These are phyloP conservation scores for Ganoderma meredithae DNA, from an alignment of 1,284 basidiomycete genomes.

Conservation along the genomic window DNA sequence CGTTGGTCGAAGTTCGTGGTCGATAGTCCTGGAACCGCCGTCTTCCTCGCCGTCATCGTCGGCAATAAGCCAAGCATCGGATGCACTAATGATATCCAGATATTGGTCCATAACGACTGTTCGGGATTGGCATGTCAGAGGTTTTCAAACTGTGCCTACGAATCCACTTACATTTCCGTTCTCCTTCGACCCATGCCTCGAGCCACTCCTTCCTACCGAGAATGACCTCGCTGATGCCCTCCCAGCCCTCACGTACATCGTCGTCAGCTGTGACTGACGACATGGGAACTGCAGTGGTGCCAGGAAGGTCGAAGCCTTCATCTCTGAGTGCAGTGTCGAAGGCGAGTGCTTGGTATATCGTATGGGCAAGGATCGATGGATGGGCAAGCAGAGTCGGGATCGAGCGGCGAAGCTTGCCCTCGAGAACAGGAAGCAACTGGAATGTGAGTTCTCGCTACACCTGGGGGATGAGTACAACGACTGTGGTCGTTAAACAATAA, in stretches of 20 bases:
- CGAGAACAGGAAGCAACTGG: conserved; percentile 74
- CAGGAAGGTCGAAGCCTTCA: conserved; percentile 71
- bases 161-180: conserved; percentile 77
- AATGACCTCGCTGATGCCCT: conserved; percentile 83
- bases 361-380: conserved; percentile 92
- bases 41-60: conserved; percentile 67
- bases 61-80: conserved; percentile 90
- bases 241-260: conserved; percentile 56
- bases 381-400: conserved; percentile 80
- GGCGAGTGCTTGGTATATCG: conserved; percentile 89
- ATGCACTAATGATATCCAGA: conserved; percentile 79
- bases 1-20: conserved; percentile 68
- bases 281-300: conserved; percentile 48
- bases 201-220: conserved; percentile 90
- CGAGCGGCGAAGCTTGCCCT: conserved; percentile 76
- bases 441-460: conserved; percentile 78
- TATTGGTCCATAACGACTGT: conserved; percentile 83
- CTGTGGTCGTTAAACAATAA: conserved; percentile 7
- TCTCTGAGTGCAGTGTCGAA: conserved; percentile 89
- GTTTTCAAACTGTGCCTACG: neutral
- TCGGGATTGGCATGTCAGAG: neutral
- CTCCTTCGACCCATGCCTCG: conserved; percentile 87
- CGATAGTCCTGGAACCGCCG: conserved; percentile 44
- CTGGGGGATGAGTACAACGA: neutral
- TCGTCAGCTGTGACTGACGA: conserved; percentile 36